Evolutionary conservation across 176 grass and related monocot species (phyloP), one percentile per base, ranked within the genome.

Genomic region (Miscanthus lutarioriparius): DNA sequence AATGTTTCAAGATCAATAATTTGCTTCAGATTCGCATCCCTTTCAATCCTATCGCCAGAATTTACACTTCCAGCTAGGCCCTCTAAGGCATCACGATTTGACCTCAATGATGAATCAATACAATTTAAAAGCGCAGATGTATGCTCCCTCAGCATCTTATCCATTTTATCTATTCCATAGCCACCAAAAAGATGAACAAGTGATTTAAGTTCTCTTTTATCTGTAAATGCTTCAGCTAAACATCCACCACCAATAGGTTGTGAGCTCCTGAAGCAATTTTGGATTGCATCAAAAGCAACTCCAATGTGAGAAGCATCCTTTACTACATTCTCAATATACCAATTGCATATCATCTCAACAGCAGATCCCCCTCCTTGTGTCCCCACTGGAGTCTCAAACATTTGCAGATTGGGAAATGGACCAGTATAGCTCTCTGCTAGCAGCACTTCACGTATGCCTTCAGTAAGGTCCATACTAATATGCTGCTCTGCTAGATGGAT

Each of bases 381-480:
- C 44, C 91, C 92, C 64, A 79, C 78, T 84, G 91, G 83, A 82
- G 87, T 92, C 75, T 95, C 96, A 87, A 90, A 93, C 69, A 90
- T 83, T 85, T 95, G 96, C 69, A 95, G 83, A 53, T 93, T 92
- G 41, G 91, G 87, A 93, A 93, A 85, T 58, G 91, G 87, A 17
- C 93, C 96, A 64, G 80, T 92, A 89, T 92, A 98, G 68, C 91
- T 93, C 74, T 98, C 96, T 45, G 85, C 73, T 70, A 98, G 73
- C 68, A 98, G 76, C 61, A 98, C 91, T 93, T 98, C 93, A 69
- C 91, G 86, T 76, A 98, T 85, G 70, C 96, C 96, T 93, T 98
- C 93, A 83, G 93, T 95, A 80, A 98, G 89, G 82, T 98, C 96
- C 96, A 98, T 98, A 87, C 96, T 98, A 65, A 98, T 95, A 83